Evolutionary conservation across 1,284 basidiomycete genomes (phyloP), one percentile per base, ranked within the genome.

Genomic region (Apiotrichum gamsii): DNA sequence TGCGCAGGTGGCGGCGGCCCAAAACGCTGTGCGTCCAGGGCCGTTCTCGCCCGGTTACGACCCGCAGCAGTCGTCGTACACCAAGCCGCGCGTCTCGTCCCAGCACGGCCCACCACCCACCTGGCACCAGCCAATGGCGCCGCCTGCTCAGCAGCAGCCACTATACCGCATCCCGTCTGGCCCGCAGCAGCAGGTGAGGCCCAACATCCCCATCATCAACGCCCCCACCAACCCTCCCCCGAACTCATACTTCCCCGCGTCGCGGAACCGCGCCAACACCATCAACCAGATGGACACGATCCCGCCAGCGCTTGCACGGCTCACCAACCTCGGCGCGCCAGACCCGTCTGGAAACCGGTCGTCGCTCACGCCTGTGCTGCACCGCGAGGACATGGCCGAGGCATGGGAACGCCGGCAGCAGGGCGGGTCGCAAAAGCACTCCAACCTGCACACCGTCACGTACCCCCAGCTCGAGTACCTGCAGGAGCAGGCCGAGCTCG

Each of bases 401-500:
- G 89, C 91, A 68, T 93, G 87, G 91, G 86, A 91, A 73, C 74
- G 86, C 59, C 73, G 89, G 56, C 62, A 69, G 36, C 83, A 87
- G 54, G 55, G 57, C 13, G 56, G 54, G 31, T 62, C 59, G 4
- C 67, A 70, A 51, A 70, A 67, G 45, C 58, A 60, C 30, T 54
- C 56, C 8, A 60, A 55, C 8, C 43, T 68, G 49, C 66, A 61
- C 34, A 58, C 64, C 35, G 80, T 84, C 60, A 81, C 84, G 20
- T 90, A 91, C 61, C 87, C 87, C 8, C 88, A 90, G 66, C 76
- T 94, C 42, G 89, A 93, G 67, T 87, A 80, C 67, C 70, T 95
- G 48, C 88, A 93, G 61, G 89, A 94, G 67, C 90, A 94, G 66
- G 90, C 88, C 2, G 89, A 93, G 70, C 75, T 89, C 52, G 85